Percentiles rank a stretch among this genome's conserved stretches.
Conservation (phyloP, 305 asterid species). For the Fraxinus paxiana region DNA sequence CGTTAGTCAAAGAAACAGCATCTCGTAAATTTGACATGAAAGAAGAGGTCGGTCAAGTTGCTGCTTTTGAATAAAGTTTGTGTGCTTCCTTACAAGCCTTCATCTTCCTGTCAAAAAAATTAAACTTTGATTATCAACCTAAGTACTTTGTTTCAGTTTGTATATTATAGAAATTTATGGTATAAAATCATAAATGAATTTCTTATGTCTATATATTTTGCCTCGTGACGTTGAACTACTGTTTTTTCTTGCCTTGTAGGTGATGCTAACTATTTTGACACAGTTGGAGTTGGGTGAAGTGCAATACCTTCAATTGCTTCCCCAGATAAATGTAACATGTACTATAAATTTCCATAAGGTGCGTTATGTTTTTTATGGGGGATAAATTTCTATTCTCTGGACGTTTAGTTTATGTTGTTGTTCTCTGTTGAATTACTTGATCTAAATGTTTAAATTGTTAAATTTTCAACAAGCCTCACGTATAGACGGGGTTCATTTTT, state of each 20-base stretch:
- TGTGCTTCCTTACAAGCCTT: conserved; percentile 11
- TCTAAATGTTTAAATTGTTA: background rate
- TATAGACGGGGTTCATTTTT: background rate
- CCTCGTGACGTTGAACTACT: conserved; percentile 25
- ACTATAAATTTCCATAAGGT: conserved; percentile 88
- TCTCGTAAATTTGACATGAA: conserved; percentile 93
- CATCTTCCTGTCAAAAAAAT: conserved; percentile 2
- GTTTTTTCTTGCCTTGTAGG: conserved; percentile 49
- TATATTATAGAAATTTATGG: background rate
- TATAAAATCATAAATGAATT: background rate
- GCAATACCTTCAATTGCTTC: conserved; percentile 70
- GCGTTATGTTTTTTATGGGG: conserved; percentile 20
- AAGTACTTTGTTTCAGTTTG: background rate
- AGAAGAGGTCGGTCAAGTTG: conserved; percentile 71
- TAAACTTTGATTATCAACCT: background rate
- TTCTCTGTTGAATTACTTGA: background rate
- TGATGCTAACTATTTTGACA: conserved; percentile 79
- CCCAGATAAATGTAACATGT: conserved; percentile 78
- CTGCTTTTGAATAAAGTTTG: conserved; percentile 23
- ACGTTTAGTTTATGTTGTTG: background rate
- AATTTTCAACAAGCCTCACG: background rate
- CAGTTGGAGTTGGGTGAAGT: conserved; percentile 91
- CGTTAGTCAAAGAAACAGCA: conserved; percentile 72
- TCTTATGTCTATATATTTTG: background rate
- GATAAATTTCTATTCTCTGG: background rate